Evolutionary conservation across 768 basidiomycete genomes (phyloP).

Genomic region (Leccinum subgranulosum): DNA sequence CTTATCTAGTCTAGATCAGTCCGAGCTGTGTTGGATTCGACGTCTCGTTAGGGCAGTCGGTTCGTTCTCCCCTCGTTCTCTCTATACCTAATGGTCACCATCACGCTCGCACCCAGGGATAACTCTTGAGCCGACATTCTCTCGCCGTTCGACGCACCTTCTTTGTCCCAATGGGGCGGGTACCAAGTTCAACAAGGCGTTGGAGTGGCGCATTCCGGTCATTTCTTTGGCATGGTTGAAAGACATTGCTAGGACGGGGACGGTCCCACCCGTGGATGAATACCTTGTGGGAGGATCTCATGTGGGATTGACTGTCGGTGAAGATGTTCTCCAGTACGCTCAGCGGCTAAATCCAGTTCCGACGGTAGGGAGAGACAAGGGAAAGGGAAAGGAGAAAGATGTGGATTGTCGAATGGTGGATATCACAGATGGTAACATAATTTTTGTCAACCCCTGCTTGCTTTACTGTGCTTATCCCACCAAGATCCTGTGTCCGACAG

Average conservation of each 20-base stretch:
- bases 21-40: constrained; percentile 62
- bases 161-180: constrained; percentile 72
- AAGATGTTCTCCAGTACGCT: constrained; percentile 17
- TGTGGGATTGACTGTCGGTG: constrained; percentile 40
- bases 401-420: constrained; percentile 31
- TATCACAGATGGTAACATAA: constrained; percentile 36
- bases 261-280: constrained; percentile 36
- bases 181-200: constrained; percentile 74
- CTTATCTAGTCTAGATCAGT: constrained; percentile 73
- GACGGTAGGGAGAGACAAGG: constrained; percentile 17
- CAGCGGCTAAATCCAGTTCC: not conserved
- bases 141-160: constrained; percentile 71
- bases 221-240: constrained; percentile 70
- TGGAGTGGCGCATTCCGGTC: constrained; percentile 76
- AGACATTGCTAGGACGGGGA: constrained; percentile 52
- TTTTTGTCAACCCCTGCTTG: not conserved
- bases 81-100: not conserved
- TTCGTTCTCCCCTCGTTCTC: constrained; percentile 2
- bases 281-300: constrained; percentile 32
- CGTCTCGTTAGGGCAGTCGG: constrained; percentile 20
- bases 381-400: constrained; percentile 34
- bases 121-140: constrained; percentile 54
- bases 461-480: not conserved
- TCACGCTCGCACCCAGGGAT: constrained; percentile 41
- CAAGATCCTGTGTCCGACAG: constrained; percentile 8